Percentiles rank a stretch among this genome's conserved stretches.
These are phyloP conservation scores for Gossypium arboreum DNA, from an alignment of 345 rosid species.

Conservation along the genomic window DNA sequence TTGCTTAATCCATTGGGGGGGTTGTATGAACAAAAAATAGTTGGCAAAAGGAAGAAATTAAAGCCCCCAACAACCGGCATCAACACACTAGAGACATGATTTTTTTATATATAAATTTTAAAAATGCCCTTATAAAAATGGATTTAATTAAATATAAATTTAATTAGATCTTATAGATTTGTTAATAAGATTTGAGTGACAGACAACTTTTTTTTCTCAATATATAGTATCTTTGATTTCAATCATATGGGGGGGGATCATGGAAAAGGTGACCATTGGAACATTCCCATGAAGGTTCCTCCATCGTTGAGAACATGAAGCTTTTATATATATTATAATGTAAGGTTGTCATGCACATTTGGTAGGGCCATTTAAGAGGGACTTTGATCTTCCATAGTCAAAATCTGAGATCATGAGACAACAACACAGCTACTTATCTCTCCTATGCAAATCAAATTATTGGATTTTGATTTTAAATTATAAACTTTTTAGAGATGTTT, in stretches of 20 bases:
- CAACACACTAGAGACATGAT: slow-evolving; percentile 11
- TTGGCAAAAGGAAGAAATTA: slow-evolving; percentile 27
- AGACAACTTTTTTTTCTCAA: slow-evolving; percentile 21
- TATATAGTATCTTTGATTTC: slow-evolving; percentile 21
- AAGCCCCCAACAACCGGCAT: slow-evolving; percentile 33
- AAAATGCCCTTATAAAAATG: not conserved
- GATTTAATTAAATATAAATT: slow-evolving; percentile 15
- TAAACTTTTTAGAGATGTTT: too few species aligned
- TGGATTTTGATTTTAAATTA: too few species aligned
- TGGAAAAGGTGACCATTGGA: slow-evolving; percentile 24
- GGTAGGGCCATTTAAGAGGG: not conserved
- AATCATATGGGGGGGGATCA: slow-evolving; percentile 20
- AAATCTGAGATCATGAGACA: slow-evolving; percentile 8
- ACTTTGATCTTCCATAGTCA: not conserved
- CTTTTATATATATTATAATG: slow-evolving; percentile 11
- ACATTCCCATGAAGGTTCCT: slow-evolving; percentile 34
- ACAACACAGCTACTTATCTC: not conserved
- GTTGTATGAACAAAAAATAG: slow-evolving; percentile 16
- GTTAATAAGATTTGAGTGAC: not conserved
- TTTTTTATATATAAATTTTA: not conserved
- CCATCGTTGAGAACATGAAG: not conserved
- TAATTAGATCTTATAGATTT: not conserved
- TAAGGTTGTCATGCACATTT: slow-evolving; percentile 34
- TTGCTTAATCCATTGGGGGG: slow-evolving; percentile 4
- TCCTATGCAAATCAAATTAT: slow-evolving; percentile 1